Evolutionary conservation across 2,329 filamentous ascomycete genomes (phyloP), one percentile per base, ranked within the genome.

Genomic region (Domatiomyces catenatus): DNA sequence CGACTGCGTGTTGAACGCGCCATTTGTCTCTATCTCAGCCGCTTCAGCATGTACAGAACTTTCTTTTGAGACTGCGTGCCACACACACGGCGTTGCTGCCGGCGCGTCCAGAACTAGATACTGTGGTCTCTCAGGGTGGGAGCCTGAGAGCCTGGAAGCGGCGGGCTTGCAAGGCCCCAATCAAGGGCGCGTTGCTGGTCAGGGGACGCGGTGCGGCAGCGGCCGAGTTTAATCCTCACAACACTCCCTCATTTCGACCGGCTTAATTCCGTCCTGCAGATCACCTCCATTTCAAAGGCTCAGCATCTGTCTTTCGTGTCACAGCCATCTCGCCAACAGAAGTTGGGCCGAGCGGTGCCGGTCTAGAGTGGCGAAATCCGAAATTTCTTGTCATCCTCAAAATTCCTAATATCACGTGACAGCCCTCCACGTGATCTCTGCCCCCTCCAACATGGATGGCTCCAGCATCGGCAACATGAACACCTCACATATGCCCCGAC

Each of bases 371-470:
- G 32, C 32, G 10, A 39, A 39, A 15, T 15, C 32, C 10, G 12
- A 39, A 39, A 39, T 39, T 15, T 39, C 32, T 39, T 15, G 5
- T 39, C 15, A 12, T 39, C 32, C 10, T 39, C 32, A 8, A 15
- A 10, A 39, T 39, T 39, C 12, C 32, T 15, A 39, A 39, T 15
- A 39, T 39, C 32, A 39, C 32, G 32, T 39, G 32, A 39, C 32
- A 32, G 28, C 32, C 32, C 32, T 5, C 32, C 32, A 39, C 32
- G 32, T 28, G 19, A 18, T 49, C 26, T 18, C 17, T 17, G 22
- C 10, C 8, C 24, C 22, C 28, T 12, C 43, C 42, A 44, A 42
- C 42, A 57, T 58, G 56, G 51, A 56, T 45, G 47, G 54, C 3
- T 54, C 54, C 42, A 47, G 44, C 44, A 54, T 52, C 42, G 20